These are phyloP conservation scores for Cladosporium sphaerospermum DNA, from an alignment of 2,329 filamentous ascomycete species.

Conservation along the genomic window DNA sequence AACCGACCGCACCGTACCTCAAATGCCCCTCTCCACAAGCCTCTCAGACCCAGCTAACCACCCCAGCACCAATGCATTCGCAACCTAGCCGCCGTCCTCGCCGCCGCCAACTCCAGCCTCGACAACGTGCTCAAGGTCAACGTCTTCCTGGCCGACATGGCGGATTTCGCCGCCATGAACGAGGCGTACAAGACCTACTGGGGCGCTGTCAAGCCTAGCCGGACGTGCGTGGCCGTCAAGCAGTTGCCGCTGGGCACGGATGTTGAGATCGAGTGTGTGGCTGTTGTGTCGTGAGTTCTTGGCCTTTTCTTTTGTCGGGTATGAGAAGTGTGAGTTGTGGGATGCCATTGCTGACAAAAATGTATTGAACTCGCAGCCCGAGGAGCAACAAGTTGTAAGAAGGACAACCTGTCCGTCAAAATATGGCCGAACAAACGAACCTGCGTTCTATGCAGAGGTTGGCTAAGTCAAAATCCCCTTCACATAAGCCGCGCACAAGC, in stretches of 20 bases:
- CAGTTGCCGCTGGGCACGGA: slow-evolving; percentile 46
- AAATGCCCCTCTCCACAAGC: not conserved
- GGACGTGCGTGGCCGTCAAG: slow-evolving; percentile 46
- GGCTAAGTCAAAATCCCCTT: too few species aligned
- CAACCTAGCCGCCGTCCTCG: slow-evolving; percentile 55
- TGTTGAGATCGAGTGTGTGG: slow-evolving; percentile 51
- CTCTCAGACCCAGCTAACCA: not conserved
- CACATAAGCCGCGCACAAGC: too few species aligned
- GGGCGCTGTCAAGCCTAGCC: slow-evolving; percentile 29
- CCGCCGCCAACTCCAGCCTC: slow-evolving; percentile 53
- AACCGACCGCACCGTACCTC: slow-evolving; percentile 20
- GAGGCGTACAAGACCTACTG: slow-evolving; percentile 41
- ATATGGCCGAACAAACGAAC: too few species aligned
- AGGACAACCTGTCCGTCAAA: not conserved
- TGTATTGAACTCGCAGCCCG: not conserved
- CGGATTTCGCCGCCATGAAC: slow-evolving; percentile 56
- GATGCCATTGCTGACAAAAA: not conserved
- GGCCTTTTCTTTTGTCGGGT: not conserved
- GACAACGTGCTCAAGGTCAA: slow-evolving; percentile 62
- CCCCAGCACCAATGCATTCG: slow-evolving; percentile 48
- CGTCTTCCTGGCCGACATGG: slow-evolving; percentile 60
- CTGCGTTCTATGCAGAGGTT: too few species aligned
- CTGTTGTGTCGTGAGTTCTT: slow-evolving; percentile 27
- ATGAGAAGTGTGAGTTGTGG: not conserved
- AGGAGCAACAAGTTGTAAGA: not conserved